Percentiles rank a stretch among this genome's conserved stretches.
These are phyloP conservation scores for Kluyveromyces nonfermentans DNA, from an alignment of 805 yeast species.

Conservation along the genomic window DNA sequence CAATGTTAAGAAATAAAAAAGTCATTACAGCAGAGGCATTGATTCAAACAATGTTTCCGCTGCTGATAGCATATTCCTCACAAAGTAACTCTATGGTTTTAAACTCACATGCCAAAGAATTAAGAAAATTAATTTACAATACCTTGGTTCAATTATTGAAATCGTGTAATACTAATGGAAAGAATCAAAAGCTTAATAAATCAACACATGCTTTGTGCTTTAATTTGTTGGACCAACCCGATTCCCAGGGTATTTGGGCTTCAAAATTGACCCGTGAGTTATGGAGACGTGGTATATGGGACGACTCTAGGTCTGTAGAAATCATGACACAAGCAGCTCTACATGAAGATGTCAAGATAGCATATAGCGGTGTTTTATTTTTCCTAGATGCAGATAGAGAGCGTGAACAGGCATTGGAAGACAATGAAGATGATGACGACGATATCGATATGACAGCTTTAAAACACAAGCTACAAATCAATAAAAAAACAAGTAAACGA, in stretches of 20 bases:
- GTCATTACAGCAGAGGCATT: conserved; percentile 70
- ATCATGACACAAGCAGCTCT: conserved; percentile 93
- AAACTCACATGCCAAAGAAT: conserved; percentile 62
- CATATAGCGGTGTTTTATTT: conserved; percentile 81
- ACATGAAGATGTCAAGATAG: conserved; percentile 78
- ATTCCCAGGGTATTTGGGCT: conserved; percentile 89
- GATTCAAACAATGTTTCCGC: conserved; percentile 82
- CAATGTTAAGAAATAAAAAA: conserved; percentile 82
- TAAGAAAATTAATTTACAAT: conserved; percentile 74
- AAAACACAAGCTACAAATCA: conserved; percentile 73
- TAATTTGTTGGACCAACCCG: conserved; percentile 71
- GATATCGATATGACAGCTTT: conserved; percentile 64
- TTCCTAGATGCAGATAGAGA: conserved; percentile 88
- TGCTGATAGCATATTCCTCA: conserved; percentile 56
- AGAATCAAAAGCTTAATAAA: conserved; percentile 80
- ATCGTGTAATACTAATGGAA: conserved; percentile 77
- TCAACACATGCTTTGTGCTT: conserved; percentile 88
- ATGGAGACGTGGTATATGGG: conserved; percentile 99
- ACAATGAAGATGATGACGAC: conserved; percentile 53
- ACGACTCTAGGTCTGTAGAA: conserved; percentile 93
- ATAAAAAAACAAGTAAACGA: conserved; percentile 73
- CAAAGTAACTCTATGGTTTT: conserved; percentile 35
- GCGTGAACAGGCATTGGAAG: conserved; percentile 67
- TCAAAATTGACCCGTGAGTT: conserved; percentile 88
- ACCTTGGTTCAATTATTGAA: conserved; percentile 73